Conservation (phyloP, 2,329 filamentous ascomycete species). For the Calonectria naviculata region DNA sequence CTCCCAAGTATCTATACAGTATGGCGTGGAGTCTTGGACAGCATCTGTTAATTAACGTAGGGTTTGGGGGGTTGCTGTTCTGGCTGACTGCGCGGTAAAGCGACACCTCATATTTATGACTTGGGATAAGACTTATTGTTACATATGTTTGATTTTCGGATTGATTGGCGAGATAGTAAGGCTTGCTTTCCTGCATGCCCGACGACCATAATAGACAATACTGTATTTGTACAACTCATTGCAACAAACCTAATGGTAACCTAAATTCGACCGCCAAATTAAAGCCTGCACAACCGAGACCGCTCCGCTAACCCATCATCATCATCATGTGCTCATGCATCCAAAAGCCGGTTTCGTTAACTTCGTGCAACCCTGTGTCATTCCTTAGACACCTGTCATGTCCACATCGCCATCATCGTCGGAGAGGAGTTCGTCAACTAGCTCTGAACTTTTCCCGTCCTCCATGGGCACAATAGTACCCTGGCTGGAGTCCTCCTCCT, state of each 20-base stretch:
- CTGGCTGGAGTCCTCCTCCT: constrained; percentile 54
- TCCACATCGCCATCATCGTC: constrained; percentile 54
- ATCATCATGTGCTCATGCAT: constrained; percentile 25
- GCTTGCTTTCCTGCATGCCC: neutral
- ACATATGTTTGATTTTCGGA: constrained; percentile 1
- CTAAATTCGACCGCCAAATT: constrained; percentile 28
- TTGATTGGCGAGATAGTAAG: neutral
- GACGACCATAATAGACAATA: constrained; percentile 8
- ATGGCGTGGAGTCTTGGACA: constrained; percentile 89
- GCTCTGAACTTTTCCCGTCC: constrained; percentile 47
- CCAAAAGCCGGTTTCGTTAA: constrained; percentile 31
- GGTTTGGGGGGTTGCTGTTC: constrained; percentile 68
- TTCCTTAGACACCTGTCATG: constrained; percentile 40
- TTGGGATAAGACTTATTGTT: neutral
- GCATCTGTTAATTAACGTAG: constrained; percentile 80
- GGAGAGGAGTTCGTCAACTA: constrained; percentile 53
- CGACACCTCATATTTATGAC: neutral
- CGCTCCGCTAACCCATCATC: constrained; percentile 19
- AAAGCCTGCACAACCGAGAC: constrained; percentile 23
- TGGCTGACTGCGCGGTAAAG: constrained; percentile 55
- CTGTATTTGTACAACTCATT: constrained; percentile 20
- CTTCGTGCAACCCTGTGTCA: constrained; percentile 23
- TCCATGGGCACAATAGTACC: constrained; percentile 45
- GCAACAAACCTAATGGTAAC: constrained; percentile 21
- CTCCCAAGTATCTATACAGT: constrained; percentile 93